Conservation (phyloP, 1,139 yeast species). For the Magnusiomyces fungicola region DNA sequence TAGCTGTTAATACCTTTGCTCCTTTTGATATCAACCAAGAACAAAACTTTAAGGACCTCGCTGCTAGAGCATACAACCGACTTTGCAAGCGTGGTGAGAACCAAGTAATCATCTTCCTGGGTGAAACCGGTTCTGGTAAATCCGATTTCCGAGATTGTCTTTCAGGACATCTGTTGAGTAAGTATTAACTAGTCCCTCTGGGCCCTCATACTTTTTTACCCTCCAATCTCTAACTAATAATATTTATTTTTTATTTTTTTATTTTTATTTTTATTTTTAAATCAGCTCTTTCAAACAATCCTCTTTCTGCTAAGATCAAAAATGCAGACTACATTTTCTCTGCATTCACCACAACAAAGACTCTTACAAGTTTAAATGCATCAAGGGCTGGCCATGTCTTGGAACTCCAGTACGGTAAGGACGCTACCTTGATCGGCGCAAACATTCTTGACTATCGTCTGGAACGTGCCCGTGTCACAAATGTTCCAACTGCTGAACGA, state of each 20-base stretch:
- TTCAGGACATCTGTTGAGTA: slow-evolving; percentile 29
- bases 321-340: slow-evolving; percentile 33
- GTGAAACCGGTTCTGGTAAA: slow-evolving; percentile 38
- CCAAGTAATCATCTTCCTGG: slow-evolving; percentile 35
- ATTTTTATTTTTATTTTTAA: slow-evolving; percentile 1
- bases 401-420: slow-evolving; percentile 36
- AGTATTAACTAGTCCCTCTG: too few relatives aligned
- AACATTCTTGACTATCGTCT: slow-evolving; percentile 35
- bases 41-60: slow-evolving; percentile 35
- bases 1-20: slow-evolving; percentile 36
- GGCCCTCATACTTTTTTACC: neutral
- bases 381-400: slow-evolving; percentile 36
- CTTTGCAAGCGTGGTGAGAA: slow-evolving; percentile 35
- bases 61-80: slow-evolving; percentile 35
- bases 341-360: slow-evolving; percentile 37
- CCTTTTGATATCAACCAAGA: slow-evolving; percentile 35
- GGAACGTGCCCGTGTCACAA: slow-evolving; percentile 36
- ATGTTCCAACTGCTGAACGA: slow-evolving; percentile 38
- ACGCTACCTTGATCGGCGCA: slow-evolving; percentile 35
- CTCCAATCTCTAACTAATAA: neutral
- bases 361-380: slow-evolving; percentile 29
- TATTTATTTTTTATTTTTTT: neutral
- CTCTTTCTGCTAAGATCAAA: slow-evolving; percentile 32
- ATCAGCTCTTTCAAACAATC: slow-evolving; percentile 33
- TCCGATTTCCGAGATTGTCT: slow-evolving; percentile 33